Percentiles rank a stretch among this genome's conserved stretches.
Evolutionary conservation across 768 basidiomycete species (phyloP).

Genomic region (Phaffia tasmanica): DNA sequence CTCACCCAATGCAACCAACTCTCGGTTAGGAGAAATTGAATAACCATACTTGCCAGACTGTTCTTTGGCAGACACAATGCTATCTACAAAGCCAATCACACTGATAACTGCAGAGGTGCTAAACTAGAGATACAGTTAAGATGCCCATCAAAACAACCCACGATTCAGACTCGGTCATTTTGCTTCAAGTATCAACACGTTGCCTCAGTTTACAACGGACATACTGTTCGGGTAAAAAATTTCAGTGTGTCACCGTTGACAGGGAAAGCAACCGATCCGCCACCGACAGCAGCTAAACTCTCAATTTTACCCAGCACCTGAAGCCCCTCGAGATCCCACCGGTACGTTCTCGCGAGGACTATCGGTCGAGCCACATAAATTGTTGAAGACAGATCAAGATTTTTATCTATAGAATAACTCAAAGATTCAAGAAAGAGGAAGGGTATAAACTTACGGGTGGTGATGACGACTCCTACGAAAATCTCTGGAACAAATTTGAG

Average conservation of each 20-base stretch:
- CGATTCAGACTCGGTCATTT: no score
- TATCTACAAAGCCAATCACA: conserved; percentile 50
- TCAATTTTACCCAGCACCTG: conserved; percentile 71
- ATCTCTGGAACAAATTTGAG: conserved; percentile 83
- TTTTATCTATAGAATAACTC: no score
- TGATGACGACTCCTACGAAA: conserved; percentile 67
- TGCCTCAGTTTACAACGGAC: conserved; percentile 4
- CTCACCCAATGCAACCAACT: conserved; percentile 73
- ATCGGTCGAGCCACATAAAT: conserved; percentile 6
- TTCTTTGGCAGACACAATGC: conserved; percentile 86
- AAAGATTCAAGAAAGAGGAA: conserved; percentile 6
- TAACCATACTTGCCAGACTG: conserved; percentile 74
- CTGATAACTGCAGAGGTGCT: conserved; percentile 52
- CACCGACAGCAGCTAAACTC: conserved; percentile 7
- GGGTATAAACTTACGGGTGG: conserved; percentile 54
- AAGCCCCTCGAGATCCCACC: conserved; percentile 69
- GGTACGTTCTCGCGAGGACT: conserved; percentile 60
- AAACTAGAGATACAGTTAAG: neutral
- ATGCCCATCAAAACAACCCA: neutral
- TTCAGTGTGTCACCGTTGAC: conserved; percentile 50
- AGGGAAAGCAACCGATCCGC: conserved; percentile 50
- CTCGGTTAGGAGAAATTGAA: conserved; percentile 83
- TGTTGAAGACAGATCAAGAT: conserved; percentile 1
- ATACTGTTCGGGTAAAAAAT: conserved; percentile 56
- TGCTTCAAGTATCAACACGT: no score